phyloP scores from a whole-genome alignment of 2,329 filamentous ascomycete genomes.

The Colletotrichum musicola region DNA sequence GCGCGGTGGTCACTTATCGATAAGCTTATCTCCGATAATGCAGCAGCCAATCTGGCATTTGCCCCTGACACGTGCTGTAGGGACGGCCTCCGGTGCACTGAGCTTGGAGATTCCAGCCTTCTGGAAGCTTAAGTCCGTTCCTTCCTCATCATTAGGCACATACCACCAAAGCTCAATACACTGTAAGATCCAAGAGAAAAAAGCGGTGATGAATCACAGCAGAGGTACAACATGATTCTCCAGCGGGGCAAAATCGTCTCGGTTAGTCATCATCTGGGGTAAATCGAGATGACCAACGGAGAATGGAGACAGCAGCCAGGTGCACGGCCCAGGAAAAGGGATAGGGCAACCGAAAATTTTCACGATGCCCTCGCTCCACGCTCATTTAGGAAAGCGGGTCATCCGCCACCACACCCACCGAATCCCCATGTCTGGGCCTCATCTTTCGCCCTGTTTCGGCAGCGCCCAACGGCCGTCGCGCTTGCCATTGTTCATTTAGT shows the following conservation, averaged over 20 bases:
- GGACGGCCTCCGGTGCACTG: neutral
- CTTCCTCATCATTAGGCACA: neutral
- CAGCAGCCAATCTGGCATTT: neutral
- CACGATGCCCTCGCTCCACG: conserved; percentile 28
- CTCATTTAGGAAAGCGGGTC: conserved; percentile 34
- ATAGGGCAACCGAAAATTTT: conserved; percentile 36
- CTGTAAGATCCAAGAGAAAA: too few relatives aligned
- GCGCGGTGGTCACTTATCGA: neutral
- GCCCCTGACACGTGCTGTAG: neutral
- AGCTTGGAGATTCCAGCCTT: neutral
- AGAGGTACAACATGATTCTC: neutral
- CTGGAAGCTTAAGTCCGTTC: too few relatives aligned
- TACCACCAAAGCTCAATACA: too few relatives aligned
- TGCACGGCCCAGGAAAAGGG: conserved; percentile 1
- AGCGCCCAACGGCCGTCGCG: too few relatives aligned
- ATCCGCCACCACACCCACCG: neutral
- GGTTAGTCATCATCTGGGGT: conserved; percentile 14
- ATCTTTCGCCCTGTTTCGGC: conserved; percentile 5
- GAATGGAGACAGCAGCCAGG: conserved; percentile 6
- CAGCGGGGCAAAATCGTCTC: neutral
- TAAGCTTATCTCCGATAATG: neutral
- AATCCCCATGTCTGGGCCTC: conserved; percentile 3
- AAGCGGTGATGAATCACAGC: too few relatives aligned
- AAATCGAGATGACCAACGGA: conserved; percentile 18
- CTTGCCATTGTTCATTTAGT: neutral